These are phyloP conservation scores for Centrapalus pauciflorus DNA, from an alignment of 129 eudicot species.

Conservation along the genomic window DNA sequence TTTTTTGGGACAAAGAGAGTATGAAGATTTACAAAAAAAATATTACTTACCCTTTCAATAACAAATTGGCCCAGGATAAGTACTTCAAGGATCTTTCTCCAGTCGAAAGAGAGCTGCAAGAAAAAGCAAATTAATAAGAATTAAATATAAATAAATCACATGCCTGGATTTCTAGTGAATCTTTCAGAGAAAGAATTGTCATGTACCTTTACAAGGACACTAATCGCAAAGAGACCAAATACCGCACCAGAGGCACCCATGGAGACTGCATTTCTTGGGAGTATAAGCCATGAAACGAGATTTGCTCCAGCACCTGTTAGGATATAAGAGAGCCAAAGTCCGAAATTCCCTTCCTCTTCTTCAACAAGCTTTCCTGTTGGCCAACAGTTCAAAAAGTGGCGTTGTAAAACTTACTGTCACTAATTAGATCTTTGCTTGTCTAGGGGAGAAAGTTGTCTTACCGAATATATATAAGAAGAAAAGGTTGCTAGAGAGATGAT, in stretches of 20 bases:
- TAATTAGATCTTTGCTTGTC: background rate
- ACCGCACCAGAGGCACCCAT: slow-evolving; percentile 99
- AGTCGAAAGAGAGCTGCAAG: slow-evolving; percentile 88
- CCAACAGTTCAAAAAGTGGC: background rate
- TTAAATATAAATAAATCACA: background rate
- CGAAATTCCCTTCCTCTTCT: slow-evolving; percentile 97
- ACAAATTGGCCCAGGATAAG: slow-evolving; percentile 95
- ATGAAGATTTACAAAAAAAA: background rate
- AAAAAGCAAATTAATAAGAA: slow-evolving; percentile 15
- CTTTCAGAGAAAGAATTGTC: background rate
- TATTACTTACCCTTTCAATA: slow-evolving; percentile 76
- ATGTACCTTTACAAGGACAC: slow-evolving; percentile 94
- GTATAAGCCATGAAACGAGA: slow-evolving; percentile 94
- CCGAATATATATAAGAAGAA: slow-evolving; percentile 96
- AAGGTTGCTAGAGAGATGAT: slow-evolving; percentile 95
- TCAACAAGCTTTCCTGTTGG: slow-evolving; percentile 92
- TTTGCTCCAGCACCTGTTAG: slow-evolving; percentile 96
- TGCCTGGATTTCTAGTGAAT: background rate
- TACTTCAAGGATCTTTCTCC: slow-evolving; percentile 98
- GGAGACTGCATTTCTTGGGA: slow-evolving; percentile 94
- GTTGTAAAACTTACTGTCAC: background rate
- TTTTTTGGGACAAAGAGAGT: background rate
- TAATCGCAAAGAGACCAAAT: slow-evolving; percentile 92
- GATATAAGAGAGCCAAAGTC: slow-evolving; percentile 83
- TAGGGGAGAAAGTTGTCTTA: slow-evolving; percentile 30